phyloP scores from a whole-genome alignment of 345 rosid genomes.

The Populus simonii region DNA sequence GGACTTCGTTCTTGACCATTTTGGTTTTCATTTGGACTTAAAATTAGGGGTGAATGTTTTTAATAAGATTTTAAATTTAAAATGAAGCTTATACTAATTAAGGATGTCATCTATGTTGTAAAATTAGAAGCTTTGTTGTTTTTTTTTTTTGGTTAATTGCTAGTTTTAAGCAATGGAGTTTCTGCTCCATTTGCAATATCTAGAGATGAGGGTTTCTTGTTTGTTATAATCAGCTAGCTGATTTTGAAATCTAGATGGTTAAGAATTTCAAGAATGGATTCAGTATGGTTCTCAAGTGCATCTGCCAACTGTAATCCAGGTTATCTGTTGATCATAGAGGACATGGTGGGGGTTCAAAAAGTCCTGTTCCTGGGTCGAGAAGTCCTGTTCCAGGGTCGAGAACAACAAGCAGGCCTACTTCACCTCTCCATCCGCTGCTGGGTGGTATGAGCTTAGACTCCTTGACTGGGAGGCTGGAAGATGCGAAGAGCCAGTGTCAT shows the following conservation, averaged over 20 bases:
- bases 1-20: neutral
- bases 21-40: neutral
- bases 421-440: conserved; percentile 65
- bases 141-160: neutral
- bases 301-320: conserved; percentile 15
- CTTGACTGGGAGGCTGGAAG: conserved; percentile 56
- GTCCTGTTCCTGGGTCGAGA: conserved; percentile 28
- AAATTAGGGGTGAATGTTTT: neutral
- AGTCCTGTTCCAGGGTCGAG: conserved; percentile 43
- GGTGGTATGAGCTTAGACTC: conserved; percentile 56
- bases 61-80: neutral
- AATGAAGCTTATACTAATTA: neutral
- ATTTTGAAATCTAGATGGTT: neutral
- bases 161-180: neutral
- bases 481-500: conserved; percentile 63
- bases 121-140: neutral
- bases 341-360: conserved; percentile 34
- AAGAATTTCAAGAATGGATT: neutral
- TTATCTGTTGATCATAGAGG: conserved; percentile 44
- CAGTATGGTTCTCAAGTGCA: conserved; percentile 10
- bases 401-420: conserved; percentile 65
- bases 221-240: neutral
- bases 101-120: neutral
- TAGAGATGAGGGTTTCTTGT: neutral
- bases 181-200: neutral